phyloP scores from a whole-genome alignment of 176 grass and related monocot genomes.

The Rhynchospora pubera region DNA sequence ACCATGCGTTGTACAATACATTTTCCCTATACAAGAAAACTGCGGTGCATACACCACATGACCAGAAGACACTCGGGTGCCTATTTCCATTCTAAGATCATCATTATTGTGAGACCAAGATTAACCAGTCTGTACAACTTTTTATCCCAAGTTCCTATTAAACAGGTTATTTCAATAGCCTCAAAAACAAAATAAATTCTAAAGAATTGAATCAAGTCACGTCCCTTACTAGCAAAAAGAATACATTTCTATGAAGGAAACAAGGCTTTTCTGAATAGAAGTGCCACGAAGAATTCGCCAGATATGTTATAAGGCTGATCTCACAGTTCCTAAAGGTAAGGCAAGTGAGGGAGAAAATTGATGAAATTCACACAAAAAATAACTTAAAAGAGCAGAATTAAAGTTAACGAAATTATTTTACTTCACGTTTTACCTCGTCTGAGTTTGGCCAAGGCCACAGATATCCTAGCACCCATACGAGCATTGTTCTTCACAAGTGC shows the following conservation, averaged over 20 bases:
- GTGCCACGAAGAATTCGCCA: not conserved
- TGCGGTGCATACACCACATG: not conserved
- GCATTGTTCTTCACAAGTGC: slow-evolving; percentile 98
- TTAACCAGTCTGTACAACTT: not conserved
- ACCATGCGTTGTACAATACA: too few species aligned
- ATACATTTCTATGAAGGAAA: not conserved
- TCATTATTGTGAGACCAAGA: not conserved
- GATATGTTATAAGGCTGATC: slow-evolving; percentile 37
- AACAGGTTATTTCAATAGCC: not conserved
- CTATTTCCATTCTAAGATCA: not conserved
- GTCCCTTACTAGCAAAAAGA: not conserved
- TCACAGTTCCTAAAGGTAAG: slow-evolving; percentile 31
- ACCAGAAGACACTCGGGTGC: not conserved
- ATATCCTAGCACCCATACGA: slow-evolving; percentile 58
- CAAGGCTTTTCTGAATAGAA: not conserved
- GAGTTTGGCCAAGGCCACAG: slow-evolving; percentile 59
- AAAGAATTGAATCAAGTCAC: not conserved
- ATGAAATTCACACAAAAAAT: not conserved
- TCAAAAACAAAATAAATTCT: not conserved
- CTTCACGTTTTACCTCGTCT: slow-evolving; percentile 23
- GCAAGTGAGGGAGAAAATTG: not conserved
- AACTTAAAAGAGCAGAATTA: not conserved
- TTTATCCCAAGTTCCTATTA: not conserved
- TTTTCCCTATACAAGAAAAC: too few species aligned
- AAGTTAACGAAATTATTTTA: slow-evolving; percentile 17